Evolutionary conservation across 2,329 filamentous ascomycete genomes (phyloP).

Genomic region (Sordariomycetes sp.): DNA sequence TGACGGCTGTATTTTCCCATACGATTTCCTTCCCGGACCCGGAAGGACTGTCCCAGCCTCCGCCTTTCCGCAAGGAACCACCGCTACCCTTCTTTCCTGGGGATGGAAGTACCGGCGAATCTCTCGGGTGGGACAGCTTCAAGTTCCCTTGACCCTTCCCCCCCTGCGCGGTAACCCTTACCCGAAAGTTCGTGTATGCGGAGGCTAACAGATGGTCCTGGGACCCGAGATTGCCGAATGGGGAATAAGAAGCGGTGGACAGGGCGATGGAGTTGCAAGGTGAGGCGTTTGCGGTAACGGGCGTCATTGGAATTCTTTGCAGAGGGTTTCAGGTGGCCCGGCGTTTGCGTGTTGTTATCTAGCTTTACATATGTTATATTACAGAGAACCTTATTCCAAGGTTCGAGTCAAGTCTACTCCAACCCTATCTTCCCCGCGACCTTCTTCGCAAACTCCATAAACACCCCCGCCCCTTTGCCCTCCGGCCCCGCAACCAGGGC

Average conservation of each 20-base stretch:
- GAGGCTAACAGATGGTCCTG: slow-evolving; percentile 2
- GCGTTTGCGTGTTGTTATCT: background rate
- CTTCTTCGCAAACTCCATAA: slow-evolving; percentile 56
- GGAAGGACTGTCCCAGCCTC: background rate
- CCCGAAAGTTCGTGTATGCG: background rate
- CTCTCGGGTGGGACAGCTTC: background rate
- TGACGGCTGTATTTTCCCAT: background rate
- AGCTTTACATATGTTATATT: background rate
- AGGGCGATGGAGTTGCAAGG: background rate
- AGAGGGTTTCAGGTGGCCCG: background rate
- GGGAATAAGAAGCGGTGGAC: background rate
- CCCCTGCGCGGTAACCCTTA: slow-evolving; percentile 2
- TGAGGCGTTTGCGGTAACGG: background rate
- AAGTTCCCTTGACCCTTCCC: background rate
- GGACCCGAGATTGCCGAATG: background rate
- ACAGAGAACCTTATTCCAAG: background rate
- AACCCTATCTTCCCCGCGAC: slow-evolving; percentile 35
- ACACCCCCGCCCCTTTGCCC: slow-evolving; percentile 61
- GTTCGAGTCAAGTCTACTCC: background rate
- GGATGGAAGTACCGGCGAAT: background rate
- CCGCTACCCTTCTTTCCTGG: background rate
- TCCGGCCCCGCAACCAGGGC: slow-evolving; percentile 81
- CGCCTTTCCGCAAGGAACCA: background rate
- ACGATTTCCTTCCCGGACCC: background rate
- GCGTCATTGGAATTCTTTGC: background rate